These are phyloP conservation scores for Croton laevigatus DNA, from an alignment of 441 rosid species.

Conservation along the genomic window DNA sequence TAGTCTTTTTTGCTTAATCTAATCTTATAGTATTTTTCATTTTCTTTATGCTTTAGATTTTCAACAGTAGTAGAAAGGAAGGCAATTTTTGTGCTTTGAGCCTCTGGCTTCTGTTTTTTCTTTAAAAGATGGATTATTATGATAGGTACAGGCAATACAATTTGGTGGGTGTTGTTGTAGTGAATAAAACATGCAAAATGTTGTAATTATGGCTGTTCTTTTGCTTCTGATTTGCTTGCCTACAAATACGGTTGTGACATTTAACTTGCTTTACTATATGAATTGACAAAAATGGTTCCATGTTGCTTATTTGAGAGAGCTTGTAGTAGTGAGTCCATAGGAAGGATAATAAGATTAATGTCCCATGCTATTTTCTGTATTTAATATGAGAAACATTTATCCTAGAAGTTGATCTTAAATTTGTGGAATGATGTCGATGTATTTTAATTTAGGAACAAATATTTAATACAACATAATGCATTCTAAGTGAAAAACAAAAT, in stretches of 20 bases:
- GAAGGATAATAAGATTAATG: background rate
- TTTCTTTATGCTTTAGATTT: background rate
- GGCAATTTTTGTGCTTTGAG: too few relatives aligned
- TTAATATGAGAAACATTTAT: constrained; percentile 1
- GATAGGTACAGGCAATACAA: too few relatives aligned
- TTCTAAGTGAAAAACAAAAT: background rate
- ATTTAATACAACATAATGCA: background rate
- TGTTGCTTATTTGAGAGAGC: too few relatives aligned
- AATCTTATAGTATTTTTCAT: constrained; percentile 13
- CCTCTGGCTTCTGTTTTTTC: too few relatives aligned
- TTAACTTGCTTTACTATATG: too few relatives aligned
- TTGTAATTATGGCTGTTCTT: too few relatives aligned
- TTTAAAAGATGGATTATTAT: too few relatives aligned
- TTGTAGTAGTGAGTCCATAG: background rate
- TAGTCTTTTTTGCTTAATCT: constrained; percentile 13
- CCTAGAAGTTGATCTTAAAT: background rate
- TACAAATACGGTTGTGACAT: too few relatives aligned
- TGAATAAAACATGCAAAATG: too few relatives aligned
- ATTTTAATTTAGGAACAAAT: constrained; percentile 7
- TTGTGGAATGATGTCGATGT: constrained; percentile 11
- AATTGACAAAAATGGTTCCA: too few relatives aligned
- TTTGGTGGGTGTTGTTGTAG: background rate
- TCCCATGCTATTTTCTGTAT: background rate
- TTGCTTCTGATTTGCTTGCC: too few relatives aligned
- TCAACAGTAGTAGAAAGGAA: too few relatives aligned